Evolutionary conservation across 106 monocot species (phyloP), one percentile per base, ranked within the genome.

Genomic region (Iris macrosiphon): DNA sequence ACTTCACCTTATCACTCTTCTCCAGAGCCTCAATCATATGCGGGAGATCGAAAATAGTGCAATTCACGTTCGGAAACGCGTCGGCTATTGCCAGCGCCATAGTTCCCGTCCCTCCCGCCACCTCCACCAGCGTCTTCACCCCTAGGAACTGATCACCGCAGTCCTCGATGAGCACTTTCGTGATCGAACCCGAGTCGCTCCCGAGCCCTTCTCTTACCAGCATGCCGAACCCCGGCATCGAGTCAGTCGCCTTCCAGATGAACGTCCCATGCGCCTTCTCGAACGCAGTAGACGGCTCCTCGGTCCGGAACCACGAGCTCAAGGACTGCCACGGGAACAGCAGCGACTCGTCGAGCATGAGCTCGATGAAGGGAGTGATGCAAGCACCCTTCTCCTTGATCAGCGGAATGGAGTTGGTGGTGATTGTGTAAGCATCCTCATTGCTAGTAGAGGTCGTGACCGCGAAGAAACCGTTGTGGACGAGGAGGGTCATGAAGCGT

Each of bases 401-500:
- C 4, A 49, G 49, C 7, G 24, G 49, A 17, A 13, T 49, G 0
- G 49, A 49, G 49, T 49, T 49, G 20, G 9, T 49, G 31, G 63
- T 57, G 22, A 53, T 31, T 2, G 23, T 6, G 40, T 50, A 69
- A 5, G 22, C 44, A 3, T 55, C 34, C 18, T 47, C 70, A 3
- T n/a, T 37, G 15, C 12, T 19, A 14, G 8, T n/a, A n/a, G n/a
- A n/a, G n/a, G n/a, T n/a, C n/a, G n/a, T n/a, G n/a, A n/a, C n/a
- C n/a, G 16, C 20, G 40, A 64, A 72, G 47, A 57, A 10, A 27
- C 71, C 55, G 13, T 35, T 17, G 30, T 38, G 23, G 7, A 28
- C 64, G 7, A 72, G 49, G 3, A 59, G 41, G 39, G 58, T 49
- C 72, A 72, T 58, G 31, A 72, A 35, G 64, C 31, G 50, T 2